Evolutionary conservation across 208 protist species (phyloP).

Genomic region (Tritrichomonas foetus): DNA sequence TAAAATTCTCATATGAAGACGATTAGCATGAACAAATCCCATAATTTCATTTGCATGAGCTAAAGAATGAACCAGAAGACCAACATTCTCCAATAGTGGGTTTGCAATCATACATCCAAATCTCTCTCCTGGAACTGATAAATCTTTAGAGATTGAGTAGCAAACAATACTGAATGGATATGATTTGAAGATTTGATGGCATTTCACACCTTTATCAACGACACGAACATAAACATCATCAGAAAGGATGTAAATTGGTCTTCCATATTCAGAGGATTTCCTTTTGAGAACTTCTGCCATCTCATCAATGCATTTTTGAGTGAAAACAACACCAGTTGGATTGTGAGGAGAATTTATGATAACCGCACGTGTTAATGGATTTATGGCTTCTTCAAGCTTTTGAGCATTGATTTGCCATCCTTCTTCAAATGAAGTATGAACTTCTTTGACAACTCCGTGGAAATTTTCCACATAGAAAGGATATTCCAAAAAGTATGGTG

Average conservation of each 20-base stretch:
- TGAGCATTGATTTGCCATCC: not conserved
- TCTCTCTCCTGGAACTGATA: conserved; percentile 27
- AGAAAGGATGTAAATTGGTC: not conserved
- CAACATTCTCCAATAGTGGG: not conserved
- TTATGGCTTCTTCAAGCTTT: not conserved
- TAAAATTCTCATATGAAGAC: not conserved
- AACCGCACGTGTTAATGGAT: not conserved
- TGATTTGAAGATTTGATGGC: not conserved
- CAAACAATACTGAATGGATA: not conserved
- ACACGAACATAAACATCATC: not conserved
- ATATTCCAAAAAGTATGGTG: conserved; percentile 25
- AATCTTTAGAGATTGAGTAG: not conserved
- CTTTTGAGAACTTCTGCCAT: not conserved
- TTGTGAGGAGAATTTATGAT: conserved; percentile 35
- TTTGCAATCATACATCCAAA: not conserved
- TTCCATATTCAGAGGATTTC: not conserved
- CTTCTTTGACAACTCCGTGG: not conserved
- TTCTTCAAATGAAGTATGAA: not conserved
- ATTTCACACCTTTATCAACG: not conserved
- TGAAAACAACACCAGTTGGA: not conserved
- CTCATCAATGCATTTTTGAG: not conserved
- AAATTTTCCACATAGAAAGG: conserved; percentile 12
- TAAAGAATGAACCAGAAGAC: not conserved
- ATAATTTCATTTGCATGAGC: not conserved
- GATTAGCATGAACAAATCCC: not conserved